Conservation (phyloP, 345 rosid species). For the Euphorbia lathyris region DNA sequence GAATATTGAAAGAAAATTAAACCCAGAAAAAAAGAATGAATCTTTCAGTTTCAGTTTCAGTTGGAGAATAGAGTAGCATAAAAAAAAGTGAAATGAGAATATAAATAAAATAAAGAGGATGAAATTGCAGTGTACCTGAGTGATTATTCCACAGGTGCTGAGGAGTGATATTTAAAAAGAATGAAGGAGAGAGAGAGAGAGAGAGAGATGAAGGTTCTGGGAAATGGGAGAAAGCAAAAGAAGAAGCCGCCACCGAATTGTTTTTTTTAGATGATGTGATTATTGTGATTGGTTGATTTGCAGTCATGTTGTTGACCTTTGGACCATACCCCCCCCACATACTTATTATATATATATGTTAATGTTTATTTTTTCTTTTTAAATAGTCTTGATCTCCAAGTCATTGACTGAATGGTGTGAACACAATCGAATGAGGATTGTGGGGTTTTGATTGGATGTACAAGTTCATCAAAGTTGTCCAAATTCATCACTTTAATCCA, state of each 20-base stretch:
- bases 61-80: too few species aligned
- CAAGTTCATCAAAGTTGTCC: not conserved
- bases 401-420: slow-evolving; percentile 7
- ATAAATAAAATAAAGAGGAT: not conserved
- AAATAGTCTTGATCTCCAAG: slow-evolving; percentile 9
- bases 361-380: not conserved
- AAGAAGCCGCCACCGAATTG: not conserved
- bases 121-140: not conserved
- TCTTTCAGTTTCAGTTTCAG: too few species aligned
- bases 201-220: slow-evolving; percentile 4
- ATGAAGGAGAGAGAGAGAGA: not conserved
- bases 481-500: not conserved
- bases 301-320: not conserved
- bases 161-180: slow-evolving; percentile 6
- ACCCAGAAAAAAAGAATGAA: not conserved
- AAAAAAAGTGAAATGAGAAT: too few species aligned
- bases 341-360: not conserved
- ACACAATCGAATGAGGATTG: not conserved
- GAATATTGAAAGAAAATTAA: not conserved
- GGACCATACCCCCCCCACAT: not conserved
- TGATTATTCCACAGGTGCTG: too few species aligned
- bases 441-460: not conserved
- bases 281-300: not conserved
- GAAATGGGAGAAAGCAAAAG: slow-evolving; percentile 4
- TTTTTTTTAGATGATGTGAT: too few species aligned